phyloP scores from a whole-genome alignment of 192 early-diverging fungal species.

The Piromyces sp. region DNA sequence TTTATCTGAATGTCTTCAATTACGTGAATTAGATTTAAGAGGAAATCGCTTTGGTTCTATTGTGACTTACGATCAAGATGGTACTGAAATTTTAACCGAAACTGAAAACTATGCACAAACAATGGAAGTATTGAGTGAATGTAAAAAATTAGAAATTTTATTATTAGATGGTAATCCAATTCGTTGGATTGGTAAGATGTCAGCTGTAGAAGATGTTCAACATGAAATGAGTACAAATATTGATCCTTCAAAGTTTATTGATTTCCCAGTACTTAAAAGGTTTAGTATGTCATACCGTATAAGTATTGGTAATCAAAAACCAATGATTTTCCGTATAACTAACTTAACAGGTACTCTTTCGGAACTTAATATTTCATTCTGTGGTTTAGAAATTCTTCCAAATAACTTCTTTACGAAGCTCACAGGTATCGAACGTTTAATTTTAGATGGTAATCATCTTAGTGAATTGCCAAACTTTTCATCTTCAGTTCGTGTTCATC shows the following conservation, averaged over 20 bases:
- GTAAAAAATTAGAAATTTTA: constrained; percentile 10
- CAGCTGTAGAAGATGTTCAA: not conserved
- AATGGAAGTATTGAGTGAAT: constrained; percentile 14
- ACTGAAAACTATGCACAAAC: constrained; percentile 41
- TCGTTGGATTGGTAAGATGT: constrained; percentile 13
- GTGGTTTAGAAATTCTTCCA: constrained; percentile 14
- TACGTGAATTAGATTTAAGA: constrained; percentile 62
- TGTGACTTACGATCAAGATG: constrained; percentile 31
- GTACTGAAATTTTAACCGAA: constrained; percentile 20
- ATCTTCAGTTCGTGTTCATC: not conserved
- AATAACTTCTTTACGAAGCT: constrained; percentile 9
- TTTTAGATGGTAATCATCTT: constrained; percentile 14
- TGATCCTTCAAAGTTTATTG: not conserved
- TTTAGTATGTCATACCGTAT: constrained; percentile 5
- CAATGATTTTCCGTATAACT: constrained; percentile 3
- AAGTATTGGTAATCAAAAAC: constrained; percentile 1
- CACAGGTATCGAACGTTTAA: constrained; percentile 8
- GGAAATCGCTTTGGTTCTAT: constrained; percentile 61
- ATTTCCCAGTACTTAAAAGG: constrained; percentile 2
- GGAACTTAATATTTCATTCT: constrained; percentile 12
- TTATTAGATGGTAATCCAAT: constrained; percentile 15
- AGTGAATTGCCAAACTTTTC: constrained; percentile 10
- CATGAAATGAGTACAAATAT: not conserved
- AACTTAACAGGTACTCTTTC: constrained; percentile 6
- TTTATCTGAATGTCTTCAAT: constrained; percentile 30